These are phyloP conservation scores for Strobilomyces dryophilus DNA, from an alignment of 768 basidiomycete genomes.

Conservation along the genomic window DNA sequence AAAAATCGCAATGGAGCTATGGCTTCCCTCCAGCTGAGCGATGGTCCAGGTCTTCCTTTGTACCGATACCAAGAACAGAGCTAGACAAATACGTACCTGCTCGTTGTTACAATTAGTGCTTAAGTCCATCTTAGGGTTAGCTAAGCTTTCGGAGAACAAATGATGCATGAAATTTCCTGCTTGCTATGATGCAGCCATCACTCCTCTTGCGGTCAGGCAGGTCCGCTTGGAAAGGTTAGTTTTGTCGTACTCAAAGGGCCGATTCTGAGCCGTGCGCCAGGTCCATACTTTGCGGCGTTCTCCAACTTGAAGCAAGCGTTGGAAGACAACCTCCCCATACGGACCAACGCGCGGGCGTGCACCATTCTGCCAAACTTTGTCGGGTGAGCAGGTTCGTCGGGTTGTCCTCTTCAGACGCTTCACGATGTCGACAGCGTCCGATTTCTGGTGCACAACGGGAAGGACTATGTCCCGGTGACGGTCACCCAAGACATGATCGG, in stretches of 20 bases:
- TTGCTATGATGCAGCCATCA: constrained; percentile 54
- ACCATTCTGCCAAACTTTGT: constrained; percentile 96
- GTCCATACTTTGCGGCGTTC: constrained; percentile 93
- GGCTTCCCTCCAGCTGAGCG: too few species aligned
- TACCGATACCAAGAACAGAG: too few species aligned
- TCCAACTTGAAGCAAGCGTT: constrained; percentile 81
- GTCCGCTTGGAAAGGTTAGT: constrained; percentile 81
- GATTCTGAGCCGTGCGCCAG: constrained; percentile 36
- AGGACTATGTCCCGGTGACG: constrained; percentile 78
- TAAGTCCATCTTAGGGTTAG: neutral
- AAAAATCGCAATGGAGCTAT: neutral
- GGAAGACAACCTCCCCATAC: constrained; percentile 78
- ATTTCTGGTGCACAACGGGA: constrained; percentile 94
- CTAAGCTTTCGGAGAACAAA: constrained; percentile 1
- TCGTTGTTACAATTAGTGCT: too few species aligned
- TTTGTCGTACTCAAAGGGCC: neutral
- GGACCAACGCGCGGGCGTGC: constrained; percentile 83
- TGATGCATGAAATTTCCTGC: neutral
- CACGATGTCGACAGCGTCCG: constrained; percentile 49
- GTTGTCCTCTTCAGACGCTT: neutral
- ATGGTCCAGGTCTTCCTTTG: too few species aligned
- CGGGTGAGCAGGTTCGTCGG: constrained; percentile 52
- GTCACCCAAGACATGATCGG: constrained; percentile 98
- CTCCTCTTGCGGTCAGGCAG: constrained; percentile 57
- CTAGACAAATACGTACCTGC: too few species aligned